These are phyloP conservation scores for Aspergillus incahuasiensis DNA, from an alignment of 495 filamentous ascomycete species.

Conservation along the genomic window DNA sequence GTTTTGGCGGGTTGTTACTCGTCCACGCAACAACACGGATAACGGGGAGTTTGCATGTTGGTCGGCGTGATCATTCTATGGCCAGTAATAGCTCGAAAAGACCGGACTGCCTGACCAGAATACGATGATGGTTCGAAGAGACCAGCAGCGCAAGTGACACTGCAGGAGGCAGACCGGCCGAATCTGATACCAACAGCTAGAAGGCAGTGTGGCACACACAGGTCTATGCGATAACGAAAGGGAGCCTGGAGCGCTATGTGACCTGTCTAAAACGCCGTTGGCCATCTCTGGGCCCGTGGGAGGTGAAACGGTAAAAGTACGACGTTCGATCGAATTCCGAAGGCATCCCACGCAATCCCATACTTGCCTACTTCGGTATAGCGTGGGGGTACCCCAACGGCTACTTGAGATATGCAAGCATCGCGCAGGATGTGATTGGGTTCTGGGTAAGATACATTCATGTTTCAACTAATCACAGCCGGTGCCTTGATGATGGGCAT, in stretches of 20 bases:
- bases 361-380: background rate
- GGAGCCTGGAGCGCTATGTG: too few relatives aligned
- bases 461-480: background rate
- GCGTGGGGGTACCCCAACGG: constrained; percentile 11
- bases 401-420: background rate
- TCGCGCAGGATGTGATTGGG: background rate
- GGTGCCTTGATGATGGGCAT: background rate
- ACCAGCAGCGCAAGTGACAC: too few relatives aligned
- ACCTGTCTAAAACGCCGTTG: background rate
- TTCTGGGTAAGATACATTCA: background rate
- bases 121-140: too few relatives aligned
- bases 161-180: too few relatives aligned
- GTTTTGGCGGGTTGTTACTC: background rate
- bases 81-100: background rate
- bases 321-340: background rate
- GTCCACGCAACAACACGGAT: background rate
- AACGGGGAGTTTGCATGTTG: background rate
- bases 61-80: background rate
- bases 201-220: too few relatives aligned
- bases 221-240: too few relatives aligned
- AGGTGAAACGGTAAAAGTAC: background rate
- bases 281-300: background rate
- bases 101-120: background rate
- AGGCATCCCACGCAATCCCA: background rate
- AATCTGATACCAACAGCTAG: too few relatives aligned